Evolutionary conservation across 345 rosid species (phyloP).

Genomic region (Garcia nutans): DNA sequence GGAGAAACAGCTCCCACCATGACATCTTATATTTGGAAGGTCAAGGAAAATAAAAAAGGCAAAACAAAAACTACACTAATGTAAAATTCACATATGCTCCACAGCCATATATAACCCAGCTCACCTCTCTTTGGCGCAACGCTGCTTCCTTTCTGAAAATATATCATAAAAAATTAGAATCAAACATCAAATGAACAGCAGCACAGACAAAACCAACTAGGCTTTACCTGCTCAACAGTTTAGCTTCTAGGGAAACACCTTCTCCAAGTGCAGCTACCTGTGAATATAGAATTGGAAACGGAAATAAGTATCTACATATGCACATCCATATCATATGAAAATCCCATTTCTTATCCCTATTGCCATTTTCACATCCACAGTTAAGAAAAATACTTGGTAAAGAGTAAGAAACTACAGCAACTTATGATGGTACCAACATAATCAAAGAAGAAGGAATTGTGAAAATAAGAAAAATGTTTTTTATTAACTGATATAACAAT

Average conservation of each 20-base stretch:
- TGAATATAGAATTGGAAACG: constrained; percentile 16
- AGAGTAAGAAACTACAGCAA: background rate
- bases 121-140: constrained; percentile 84
- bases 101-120: constrained; percentile 9
- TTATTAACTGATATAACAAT: background rate
- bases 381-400: background rate
- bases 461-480: background rate
- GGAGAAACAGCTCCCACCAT: constrained; percentile 11
- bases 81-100: background rate
- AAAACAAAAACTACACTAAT: background rate
- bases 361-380: background rate
- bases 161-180: constrained; percentile 8
- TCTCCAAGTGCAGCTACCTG: constrained; percentile 98
- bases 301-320: background rate
- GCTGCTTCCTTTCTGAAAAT: constrained; percentile 86
- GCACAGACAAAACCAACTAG: constrained; percentile 20
- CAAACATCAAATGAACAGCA: constrained; percentile 19
- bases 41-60: background rate
- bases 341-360: background rate
- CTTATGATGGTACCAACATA: background rate
- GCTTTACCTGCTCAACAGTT: constrained; percentile 76
- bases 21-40: constrained; percentile 1
- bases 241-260: constrained; percentile 94
- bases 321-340: background rate
- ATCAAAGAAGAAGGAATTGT: background rate